Evolutionary conservation across 106 monocot genomes (phyloP), one percentile per base, ranked within the genome.

Genomic region (Allium fistulosum): DNA sequence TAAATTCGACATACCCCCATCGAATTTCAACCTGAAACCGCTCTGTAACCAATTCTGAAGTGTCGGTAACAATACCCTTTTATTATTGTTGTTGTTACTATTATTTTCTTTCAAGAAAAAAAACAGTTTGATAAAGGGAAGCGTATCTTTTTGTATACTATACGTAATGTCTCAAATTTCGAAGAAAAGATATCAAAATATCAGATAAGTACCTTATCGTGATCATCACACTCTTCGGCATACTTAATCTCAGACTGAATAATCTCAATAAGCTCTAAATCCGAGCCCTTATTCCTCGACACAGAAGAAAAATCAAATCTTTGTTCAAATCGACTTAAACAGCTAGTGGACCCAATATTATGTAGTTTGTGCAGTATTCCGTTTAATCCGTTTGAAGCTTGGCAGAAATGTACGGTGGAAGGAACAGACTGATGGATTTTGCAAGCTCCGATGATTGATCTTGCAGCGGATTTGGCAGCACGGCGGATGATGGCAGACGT

Each of bases 181-280:
- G 0, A 22, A 22, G 22, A 22, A 22, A 22, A 22, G 0, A 22
- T 22, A 22, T 22, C 22, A 22, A 22, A 22, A 22, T 22, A 22
- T 22, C 22, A 22, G 52, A n/a, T 46, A 9, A 17, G 6, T 48
- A 82, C 88, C 70, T 71, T 65, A 53, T 85, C 72, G 60, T 88
- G 83, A 69, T 93, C 83, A 70, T 88, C 88, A 69, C 72, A 83
- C 48, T 93, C 88, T 71, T 81, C 78, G 22, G 92, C 83, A 45
- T 83, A 93, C 79, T 93, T 83, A 73, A 93, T 93, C 85, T 93
- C 92, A 12, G 70, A 61, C 12, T 93, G 85, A 58, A 93, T 73
- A 8, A 93, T 78, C 12, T 78, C 71, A 46, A 93, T 75, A 51
- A 93, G 81, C 9, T 76, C 72, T 12, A 69, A 50, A 49, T 85